A percentile compares a stretch with the other conserved stretches of the same genome.
These are phyloP conservation scores for Jatropha podagrica DNA, from an alignment of 441 rosid species.

Conservation along the genomic window DNA sequence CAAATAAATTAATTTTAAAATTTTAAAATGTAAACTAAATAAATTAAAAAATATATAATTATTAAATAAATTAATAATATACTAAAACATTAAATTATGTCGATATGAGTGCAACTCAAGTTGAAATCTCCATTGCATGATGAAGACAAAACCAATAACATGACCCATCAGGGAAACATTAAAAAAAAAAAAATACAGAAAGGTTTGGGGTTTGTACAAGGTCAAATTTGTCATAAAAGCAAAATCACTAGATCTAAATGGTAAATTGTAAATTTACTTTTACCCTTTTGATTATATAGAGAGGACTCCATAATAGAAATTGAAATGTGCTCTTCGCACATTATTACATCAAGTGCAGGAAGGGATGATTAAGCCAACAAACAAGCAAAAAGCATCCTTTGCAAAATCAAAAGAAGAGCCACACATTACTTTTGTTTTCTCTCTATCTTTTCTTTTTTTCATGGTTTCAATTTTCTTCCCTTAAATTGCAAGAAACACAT, in stretches of 20 bases:
- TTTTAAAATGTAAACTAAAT: too few species aligned
- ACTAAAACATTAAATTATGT: too few species aligned
- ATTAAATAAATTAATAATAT: too few species aligned
- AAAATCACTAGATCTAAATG: too few species aligned
- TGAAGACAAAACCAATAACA: too few species aligned
- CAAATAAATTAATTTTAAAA: too few species aligned
- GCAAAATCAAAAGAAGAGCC: neutral
- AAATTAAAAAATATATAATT: too few species aligned
- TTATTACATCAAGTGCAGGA: slow-evolving; percentile 14
- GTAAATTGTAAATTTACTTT: too few species aligned
- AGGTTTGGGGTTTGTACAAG: neutral
- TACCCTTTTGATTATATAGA: too few species aligned
- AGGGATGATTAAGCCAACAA: neutral
- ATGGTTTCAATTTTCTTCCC: neutral
- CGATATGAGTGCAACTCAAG: too few species aligned
- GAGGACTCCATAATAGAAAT: neutral
- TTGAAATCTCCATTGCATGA: too few species aligned
- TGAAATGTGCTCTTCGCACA: neutral
- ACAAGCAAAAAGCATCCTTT: slow-evolving; percentile 1
- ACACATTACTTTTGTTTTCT: neutral
- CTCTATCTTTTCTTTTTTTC: neutral
- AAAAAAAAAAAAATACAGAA: neutral
- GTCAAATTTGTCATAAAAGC: neutral
- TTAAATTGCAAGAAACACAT: neutral
- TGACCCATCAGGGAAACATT: neutral